Evolutionary conservation across 1,284 basidiomycete species (phyloP).

Genomic region (Ustilago loliicola): DNA sequence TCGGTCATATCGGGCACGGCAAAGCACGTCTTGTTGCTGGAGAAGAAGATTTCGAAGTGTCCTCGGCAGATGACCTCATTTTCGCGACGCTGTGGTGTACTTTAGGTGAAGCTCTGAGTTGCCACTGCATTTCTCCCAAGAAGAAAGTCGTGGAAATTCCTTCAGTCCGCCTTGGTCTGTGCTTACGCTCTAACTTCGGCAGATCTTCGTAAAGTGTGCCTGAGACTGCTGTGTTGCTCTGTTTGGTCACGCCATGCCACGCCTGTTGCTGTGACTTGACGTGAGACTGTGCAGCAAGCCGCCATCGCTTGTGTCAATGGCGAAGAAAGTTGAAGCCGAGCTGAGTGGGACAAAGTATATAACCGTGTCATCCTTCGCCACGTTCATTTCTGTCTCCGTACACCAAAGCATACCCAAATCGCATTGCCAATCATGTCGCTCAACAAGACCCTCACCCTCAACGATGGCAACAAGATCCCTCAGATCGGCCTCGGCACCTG

Average conservation of each 20-base stretch:
- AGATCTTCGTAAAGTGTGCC: background rate
- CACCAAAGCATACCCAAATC: background rate
- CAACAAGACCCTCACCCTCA: conserved; percentile 61
- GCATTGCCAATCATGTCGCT: conserved; percentile 48
- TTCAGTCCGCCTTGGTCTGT: conserved; percentile 20
- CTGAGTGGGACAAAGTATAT: conserved; percentile 15
- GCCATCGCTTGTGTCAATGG: background rate
- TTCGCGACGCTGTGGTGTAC: background rate
- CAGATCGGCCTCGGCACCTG: conserved; percentile 82
- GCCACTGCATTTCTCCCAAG: conserved; percentile 3
- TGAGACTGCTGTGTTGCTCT: background rate
- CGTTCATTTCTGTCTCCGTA: background rate
- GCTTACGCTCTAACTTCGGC: conserved; percentile 17
- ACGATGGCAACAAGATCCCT: conserved; percentile 69
- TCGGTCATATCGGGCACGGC: background rate
- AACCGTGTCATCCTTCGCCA: conserved; percentile 3
- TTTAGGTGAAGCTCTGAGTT: background rate
- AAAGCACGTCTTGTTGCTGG: conserved; percentile 11
- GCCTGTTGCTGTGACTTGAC: background rate
- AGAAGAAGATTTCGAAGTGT: conserved; percentile 20
- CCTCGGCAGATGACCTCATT: conserved; percentile 34
- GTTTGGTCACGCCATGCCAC: conserved; percentile 11
- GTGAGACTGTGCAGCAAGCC: background rate
- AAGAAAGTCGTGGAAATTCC: conserved; percentile 25
- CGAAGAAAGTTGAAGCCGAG: background rate